Evolutionary conservation across 2,329 filamentous ascomycete species (phyloP).

Genomic region (Arthrocladium fulminans): DNA sequence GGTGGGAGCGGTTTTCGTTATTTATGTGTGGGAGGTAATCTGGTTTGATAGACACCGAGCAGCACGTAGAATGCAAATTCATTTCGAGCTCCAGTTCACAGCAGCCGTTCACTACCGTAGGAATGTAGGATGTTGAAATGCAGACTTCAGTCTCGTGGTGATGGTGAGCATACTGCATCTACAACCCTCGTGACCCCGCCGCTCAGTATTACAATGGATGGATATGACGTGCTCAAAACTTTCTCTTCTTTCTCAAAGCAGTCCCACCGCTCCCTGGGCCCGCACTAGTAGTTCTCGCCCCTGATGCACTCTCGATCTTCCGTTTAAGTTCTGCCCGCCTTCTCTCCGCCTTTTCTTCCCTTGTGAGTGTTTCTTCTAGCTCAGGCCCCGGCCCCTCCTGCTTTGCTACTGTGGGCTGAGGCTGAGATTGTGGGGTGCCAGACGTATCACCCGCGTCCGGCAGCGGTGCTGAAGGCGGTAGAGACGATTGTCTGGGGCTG

Average conservation of each 20-base stretch:
- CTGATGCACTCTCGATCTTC: conserved; percentile 26
- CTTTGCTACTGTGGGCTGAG: background rate
- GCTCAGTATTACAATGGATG: too few species aligned
- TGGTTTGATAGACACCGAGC: too few species aligned
- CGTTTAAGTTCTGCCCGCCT: conserved; percentile 50
- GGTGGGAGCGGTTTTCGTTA: too few species aligned
- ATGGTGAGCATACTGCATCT: too few species aligned
- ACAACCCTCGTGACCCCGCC: too few species aligned
- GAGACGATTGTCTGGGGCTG: background rate
- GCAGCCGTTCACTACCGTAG: too few species aligned
- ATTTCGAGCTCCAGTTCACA: too few species aligned
- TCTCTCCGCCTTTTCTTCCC: conserved; percentile 34
- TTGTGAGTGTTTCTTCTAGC: conserved; percentile 15
- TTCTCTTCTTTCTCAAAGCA: conserved; percentile 46
- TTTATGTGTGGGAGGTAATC: too few species aligned
- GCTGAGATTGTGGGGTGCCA: background rate
- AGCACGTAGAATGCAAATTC: too few species aligned
- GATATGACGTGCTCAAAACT: conserved; percentile 34
- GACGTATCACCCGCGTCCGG: background rate
- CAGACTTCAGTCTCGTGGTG: too few species aligned
- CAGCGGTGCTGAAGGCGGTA: background rate
- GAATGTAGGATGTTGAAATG: too few species aligned
- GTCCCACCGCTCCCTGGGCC: conserved; percentile 37
- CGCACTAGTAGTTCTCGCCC: conserved; percentile 22
- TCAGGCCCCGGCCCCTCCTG: background rate